Conservation (phyloP, 805 yeast species). For the Lipomyces starkeyi region DNA sequence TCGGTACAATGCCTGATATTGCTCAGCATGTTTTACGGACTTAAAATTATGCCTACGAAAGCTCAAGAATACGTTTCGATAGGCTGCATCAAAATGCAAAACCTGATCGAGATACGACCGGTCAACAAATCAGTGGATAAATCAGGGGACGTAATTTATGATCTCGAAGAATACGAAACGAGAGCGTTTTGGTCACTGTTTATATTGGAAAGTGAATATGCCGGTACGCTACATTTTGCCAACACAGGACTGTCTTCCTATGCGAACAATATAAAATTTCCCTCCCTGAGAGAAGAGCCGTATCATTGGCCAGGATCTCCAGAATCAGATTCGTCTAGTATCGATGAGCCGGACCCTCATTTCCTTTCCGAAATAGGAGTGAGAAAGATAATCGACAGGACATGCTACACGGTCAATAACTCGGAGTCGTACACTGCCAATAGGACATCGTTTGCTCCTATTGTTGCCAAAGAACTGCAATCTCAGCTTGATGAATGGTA, state of each 20-base stretch:
- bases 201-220: not conserved
- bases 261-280: not conserved
- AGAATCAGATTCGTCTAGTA: not conserved
- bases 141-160: not conserved
- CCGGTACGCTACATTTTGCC: constrained; percentile 1
- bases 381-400: not conserved
- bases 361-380: not conserved
- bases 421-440: constrained; percentile 1
- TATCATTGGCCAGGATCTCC: not conserved
- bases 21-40: not conserved
- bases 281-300: constrained; percentile 1
- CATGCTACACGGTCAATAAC: not conserved
- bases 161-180: not conserved
- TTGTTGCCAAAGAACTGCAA: not conserved
- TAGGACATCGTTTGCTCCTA: not conserved
- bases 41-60: not conserved
- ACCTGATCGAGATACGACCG: constrained; percentile 1
- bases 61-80: not conserved
- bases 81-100: not conserved
- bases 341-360: constrained; percentile 1
- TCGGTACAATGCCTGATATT: not conserved
- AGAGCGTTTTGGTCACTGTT: not conserved
- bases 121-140: not conserved
- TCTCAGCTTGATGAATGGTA: not conserved
- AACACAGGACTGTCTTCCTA: not conserved